Conservation (phyloP, 192 early-diverging fungal species). For the Geranomyces variabilis region DNA sequence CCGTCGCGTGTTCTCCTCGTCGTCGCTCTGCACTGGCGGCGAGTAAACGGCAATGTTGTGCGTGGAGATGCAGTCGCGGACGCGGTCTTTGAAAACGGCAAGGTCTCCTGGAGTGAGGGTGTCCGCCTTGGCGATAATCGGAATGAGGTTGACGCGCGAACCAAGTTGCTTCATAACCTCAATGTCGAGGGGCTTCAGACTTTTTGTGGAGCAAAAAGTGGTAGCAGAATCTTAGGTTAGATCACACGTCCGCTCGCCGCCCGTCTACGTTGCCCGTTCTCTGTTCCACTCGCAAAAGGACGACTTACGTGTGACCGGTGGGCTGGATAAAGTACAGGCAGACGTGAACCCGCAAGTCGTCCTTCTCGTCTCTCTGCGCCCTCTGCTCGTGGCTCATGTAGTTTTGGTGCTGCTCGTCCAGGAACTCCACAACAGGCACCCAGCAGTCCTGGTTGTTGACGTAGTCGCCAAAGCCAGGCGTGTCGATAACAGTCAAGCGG, state of each 20-base stretch:
- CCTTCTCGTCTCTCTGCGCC: conserved; percentile 78
- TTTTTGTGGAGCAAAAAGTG: conserved; percentile 44
- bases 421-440: conserved; percentile 96
- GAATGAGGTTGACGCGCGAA: conserved; percentile 95
- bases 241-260: neutral
- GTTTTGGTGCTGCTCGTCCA: conserved; percentile 97
- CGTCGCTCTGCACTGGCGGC: conserved; percentile 88
- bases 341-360: conserved; percentile 96
- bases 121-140: conserved; percentile 98
- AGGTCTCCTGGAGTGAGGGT: conserved; percentile 92
- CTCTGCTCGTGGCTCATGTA: conserved; percentile 92
- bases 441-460: conserved; percentile 87
- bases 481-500: conserved; percentile 92
- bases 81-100: conserved; percentile 92
- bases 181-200: conserved; percentile 89
- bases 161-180: conserved; percentile 98
- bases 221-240: no score
- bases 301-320: conserved; percentile 87
- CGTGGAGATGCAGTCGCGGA: conserved; percentile 86
- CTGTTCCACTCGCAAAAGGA: no score
- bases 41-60: conserved; percentile 93
- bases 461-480: conserved; percentile 82
- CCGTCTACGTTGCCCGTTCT: no score
- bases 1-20: conserved; percentile 66
- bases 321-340: conserved; percentile 99